Evolutionary conservation across 768 basidiomycete genomes (phyloP), one percentile per base, ranked within the genome.

Genomic region (Ramaria sp.): DNA sequence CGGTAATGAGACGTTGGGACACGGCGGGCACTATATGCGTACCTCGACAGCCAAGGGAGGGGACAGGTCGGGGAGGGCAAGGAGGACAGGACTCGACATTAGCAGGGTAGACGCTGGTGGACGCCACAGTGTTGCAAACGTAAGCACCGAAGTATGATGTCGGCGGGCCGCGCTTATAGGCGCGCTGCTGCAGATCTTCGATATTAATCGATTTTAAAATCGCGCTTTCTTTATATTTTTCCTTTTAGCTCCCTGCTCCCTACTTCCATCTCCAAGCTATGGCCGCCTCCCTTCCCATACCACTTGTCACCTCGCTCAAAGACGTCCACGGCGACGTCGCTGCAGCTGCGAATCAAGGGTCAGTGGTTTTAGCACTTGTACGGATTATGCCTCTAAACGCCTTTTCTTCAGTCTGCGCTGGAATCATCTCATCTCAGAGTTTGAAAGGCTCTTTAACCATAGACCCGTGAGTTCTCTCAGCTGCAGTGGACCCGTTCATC

Each of bases 1-100:
- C 49, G 41, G n/a, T 47, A 57, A 57, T 43, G 61, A 56, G 27
- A 45, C 33, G 50, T 55, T 54, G 60, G 52, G 53, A 57, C 45
- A 20, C 33, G 38, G 59, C 45, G n/a, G 19, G 24, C 45, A 7
- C 50, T 41, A 27, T 33, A 6, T 7, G 50, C 69, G 51, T 59
- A 80, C 83, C 77, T 86, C 84, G n/a, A 85, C 65, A 12, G 79
- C 81, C 57, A 87, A 66, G 7, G 80, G 70, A 3, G 81, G 82
- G 15, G 80, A 78, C 46, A 79, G 66, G 12, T 77, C 73, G 6
- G 80, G 78, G 11, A 83, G 72, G 15, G 78, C 69, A 41, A 85
- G 72, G 27, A 79, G 64, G 48, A 83, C 58, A 7, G 66, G 61
- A 49, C 63, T 60, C 5, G 64, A 52, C 37, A 57, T 53, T 45